Percentiles rank a stretch among this genome's conserved stretches.
Evolutionary conservation across 2,329 filamentous ascomycete genomes (phyloP).

Genomic region (Didymella segeticola): DNA sequence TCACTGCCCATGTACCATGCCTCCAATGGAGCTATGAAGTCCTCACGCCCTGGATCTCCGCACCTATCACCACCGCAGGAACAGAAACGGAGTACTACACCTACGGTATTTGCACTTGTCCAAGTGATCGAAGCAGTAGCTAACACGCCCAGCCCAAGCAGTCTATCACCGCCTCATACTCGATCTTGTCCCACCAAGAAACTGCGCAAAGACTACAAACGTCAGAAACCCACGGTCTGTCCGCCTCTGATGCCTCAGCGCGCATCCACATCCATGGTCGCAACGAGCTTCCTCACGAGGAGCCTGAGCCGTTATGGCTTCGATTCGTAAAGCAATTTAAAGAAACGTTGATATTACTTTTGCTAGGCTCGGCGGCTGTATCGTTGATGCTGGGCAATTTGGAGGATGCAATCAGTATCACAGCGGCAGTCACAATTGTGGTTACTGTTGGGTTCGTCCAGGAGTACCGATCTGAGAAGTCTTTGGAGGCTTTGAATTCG

Average conservation of each 20-base stretch:
- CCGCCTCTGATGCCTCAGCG: slow-evolving; percentile 79
- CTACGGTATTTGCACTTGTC: slow-evolving; percentile 33
- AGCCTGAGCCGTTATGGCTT: slow-evolving; percentile 92
- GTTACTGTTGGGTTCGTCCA: slow-evolving; percentile 96
- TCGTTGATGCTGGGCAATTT: slow-evolving; percentile 91
- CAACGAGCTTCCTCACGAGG: slow-evolving; percentile 94
- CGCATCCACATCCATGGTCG: slow-evolving; percentile 82
- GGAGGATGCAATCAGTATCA: slow-evolving; percentile 95
- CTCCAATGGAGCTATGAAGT: slow-evolving; percentile 38
- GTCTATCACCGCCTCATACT: slow-evolving; percentile 60
- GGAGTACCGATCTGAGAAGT: slow-evolving; percentile 97
- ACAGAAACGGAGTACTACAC: slow-evolving; percentile 36
- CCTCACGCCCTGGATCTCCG: slow-evolving; percentile 40
- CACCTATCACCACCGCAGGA: slow-evolving; percentile 37
- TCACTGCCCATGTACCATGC: slow-evolving; percentile 65
- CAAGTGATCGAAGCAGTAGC: not conserved
- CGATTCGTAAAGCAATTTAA: slow-evolving; percentile 97
- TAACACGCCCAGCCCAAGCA: slow-evolving; percentile 25
- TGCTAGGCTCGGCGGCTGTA: slow-evolving; percentile 85
- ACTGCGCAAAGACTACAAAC: slow-evolving; percentile 79
- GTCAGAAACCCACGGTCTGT: slow-evolving; percentile 82
- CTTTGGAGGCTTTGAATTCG: slow-evolving; percentile 90
- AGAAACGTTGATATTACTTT: slow-evolving; percentile 90
- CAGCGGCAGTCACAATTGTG: slow-evolving; percentile 94
- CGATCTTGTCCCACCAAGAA: slow-evolving; percentile 76